Conservation (phyloP, 306 rosid genomes). For the Styphnolobium japonicum region DNA sequence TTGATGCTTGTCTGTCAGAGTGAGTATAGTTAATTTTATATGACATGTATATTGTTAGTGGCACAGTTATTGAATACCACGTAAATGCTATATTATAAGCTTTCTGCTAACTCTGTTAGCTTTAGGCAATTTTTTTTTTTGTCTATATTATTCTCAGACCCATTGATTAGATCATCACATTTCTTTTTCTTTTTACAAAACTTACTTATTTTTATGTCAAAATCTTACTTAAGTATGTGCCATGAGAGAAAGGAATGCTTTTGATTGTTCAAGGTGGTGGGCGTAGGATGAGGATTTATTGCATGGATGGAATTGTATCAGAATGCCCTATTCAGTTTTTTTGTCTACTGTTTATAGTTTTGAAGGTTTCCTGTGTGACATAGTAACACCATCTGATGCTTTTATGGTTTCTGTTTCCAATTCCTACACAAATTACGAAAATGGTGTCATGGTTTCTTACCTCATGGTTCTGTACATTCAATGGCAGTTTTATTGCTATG, state of each 20-base stretch:
- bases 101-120: neutral
- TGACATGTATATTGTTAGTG: slow-evolving; percentile 8
- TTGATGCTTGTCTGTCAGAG: slow-evolving; percentile 58
- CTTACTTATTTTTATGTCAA: too few species aligned
- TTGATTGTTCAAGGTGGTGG: neutral
- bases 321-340: neutral
- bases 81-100: slow-evolving; percentile 1
- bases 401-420: neutral
- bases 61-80: neutral
- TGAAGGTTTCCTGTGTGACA: neutral
- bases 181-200: neutral
- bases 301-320: neutral
- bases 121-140: neutral
- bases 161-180: neutral
- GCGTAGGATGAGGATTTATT: neutral
- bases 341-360: neutral
- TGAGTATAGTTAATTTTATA: slow-evolving; percentile 38
- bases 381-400: neutral
- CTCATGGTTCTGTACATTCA: neutral
- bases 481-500: neutral
- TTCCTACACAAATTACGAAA: neutral
- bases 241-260: neutral
- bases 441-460: neutral
- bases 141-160: neutral
- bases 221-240: too few species aligned